Evolutionary conservation across 2,329 filamentous ascomycete species (phyloP).

Genomic region (Malbranchea zuffiana): DNA sequence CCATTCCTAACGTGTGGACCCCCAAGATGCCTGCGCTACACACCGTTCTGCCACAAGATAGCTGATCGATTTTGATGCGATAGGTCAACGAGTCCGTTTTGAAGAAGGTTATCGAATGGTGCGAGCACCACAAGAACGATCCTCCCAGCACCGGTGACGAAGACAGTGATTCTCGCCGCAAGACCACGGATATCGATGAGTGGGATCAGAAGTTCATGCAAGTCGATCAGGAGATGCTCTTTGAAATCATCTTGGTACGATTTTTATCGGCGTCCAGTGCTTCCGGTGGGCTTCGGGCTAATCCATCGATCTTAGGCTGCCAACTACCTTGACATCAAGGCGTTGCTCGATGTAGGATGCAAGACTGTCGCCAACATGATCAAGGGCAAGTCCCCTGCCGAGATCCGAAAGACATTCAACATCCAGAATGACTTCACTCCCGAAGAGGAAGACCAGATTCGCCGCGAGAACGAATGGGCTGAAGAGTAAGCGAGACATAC

Average conservation of each 20-base stretch:
- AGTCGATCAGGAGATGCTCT: conserved; percentile 98
- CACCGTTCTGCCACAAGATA: background rate
- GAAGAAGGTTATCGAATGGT: conserved; percentile 97
- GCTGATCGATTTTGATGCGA: background rate
- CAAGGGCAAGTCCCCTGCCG: conserved; percentile 98
- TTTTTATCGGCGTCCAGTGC: background rate
- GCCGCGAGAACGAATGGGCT: conserved; percentile 82
- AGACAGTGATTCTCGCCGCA: conserved; percentile 88
- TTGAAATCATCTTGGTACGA: conserved; percentile 87
- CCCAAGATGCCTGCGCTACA: background rate
- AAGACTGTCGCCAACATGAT: conserved; percentile 99
- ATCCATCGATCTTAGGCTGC: conserved; percentile 52
- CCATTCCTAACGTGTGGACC: conserved; percentile 53
- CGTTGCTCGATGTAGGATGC: conserved; percentile 92
- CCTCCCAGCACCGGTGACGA: conserved; percentile 73
- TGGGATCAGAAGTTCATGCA: conserved; percentile 99
- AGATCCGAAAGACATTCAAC: conserved; percentile 99
- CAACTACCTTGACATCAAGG: conserved; percentile 99
- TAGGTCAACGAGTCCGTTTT: conserved; percentile 87
- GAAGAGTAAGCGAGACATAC: conserved; percentile 51
- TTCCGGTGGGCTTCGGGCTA: background rate
- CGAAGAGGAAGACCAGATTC: conserved; percentile 97
- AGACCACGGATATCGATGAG: conserved; percentile 97
- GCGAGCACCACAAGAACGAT: conserved; percentile 85
- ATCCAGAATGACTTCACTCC: conserved; percentile 99